Base-by-base conservation (phyloP, 345 rosid genomes). In the Dimocarpus longan region DNA sequence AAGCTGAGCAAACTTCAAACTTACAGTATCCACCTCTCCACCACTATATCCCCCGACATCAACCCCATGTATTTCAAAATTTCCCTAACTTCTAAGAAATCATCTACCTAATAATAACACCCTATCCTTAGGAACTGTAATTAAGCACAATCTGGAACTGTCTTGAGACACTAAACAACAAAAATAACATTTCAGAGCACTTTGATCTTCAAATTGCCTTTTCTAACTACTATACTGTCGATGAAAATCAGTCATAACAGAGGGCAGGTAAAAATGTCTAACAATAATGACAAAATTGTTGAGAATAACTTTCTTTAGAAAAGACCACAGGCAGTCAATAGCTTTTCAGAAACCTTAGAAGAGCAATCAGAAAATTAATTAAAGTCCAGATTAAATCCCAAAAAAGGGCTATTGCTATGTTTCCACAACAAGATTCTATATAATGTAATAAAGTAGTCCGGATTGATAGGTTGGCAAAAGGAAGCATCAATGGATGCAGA, bases 401-500 rank as follows among this genome's bases (percentile, higher is more conserved):
- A 22, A 21, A 7, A 11, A 68, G 26, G 71, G 56, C 28, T 26
- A 69, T 3, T 46, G 5, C 19, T 44, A n/a, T 19, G 18, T 10
- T 43, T 69, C 26, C 15, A 66, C 4, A 67, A 67, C 70, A 40
- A 43, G 19, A 69, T 69, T 22, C 39, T 22, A 69, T 21, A n/a
- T n/a, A 68, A 8, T 19, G 28, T 21, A n/a, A 68, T 18, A 43
- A n/a, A 19, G 10, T 8, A 43, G 13, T 21, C 32, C 16, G 21
- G 19, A 52, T 44, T 42, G 73, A 42, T 69, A 46, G 21, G 73
- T 69, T 21, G 37, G 18, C 73, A 24, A 10, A 70, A 16, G 26
- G 26, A 71, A 43, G 56, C 16, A 52, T 71, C 28, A 37, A 32
- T 28, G 48, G 39, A 73, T 57, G 76, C 60, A 63, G 43, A 74